These are phyloP conservation scores for Austroboletus festivus DNA, from an alignment of 768 basidiomycete species.

Conservation along the genomic window DNA sequence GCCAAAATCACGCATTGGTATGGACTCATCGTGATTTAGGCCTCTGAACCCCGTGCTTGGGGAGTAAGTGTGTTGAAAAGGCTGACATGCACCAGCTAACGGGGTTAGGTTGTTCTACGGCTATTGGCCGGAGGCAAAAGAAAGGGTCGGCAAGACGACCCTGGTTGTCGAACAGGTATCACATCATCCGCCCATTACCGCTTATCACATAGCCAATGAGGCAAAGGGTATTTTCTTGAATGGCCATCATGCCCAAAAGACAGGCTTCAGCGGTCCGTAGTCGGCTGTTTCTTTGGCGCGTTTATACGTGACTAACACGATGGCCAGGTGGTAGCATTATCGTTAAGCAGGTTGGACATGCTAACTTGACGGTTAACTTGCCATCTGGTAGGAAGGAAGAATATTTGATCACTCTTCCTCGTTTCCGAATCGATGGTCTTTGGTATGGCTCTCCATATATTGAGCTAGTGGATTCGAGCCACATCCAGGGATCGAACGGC, in stretches of 20 bases:
- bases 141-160: slow-evolving; percentile 73
- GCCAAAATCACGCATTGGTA: not conserved
- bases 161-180: slow-evolving; percentile 95
- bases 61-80: slow-evolving; percentile 55
- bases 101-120: slow-evolving; percentile 76
- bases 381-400: slow-evolving; percentile 57
- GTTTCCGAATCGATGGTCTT: slow-evolving; percentile 88
- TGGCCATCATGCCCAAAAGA: slow-evolving; percentile 95
- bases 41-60: slow-evolving; percentile 95
- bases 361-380: slow-evolving; percentile 67
- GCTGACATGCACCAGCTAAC: slow-evolving; percentile 1
- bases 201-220: slow-evolving; percentile 83
- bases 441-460: slow-evolving; percentile 92
- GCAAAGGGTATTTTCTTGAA: slow-evolving; percentile 70
- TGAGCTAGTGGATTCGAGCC: slow-evolving; percentile 79
- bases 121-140: slow-evolving; percentile 68
- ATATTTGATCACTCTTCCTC: slow-evolving; percentile 90
- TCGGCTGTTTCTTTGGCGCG: not conserved
- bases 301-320: slow-evolving; percentile 2
- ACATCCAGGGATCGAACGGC: slow-evolving; percentile 70
- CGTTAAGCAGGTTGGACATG: slow-evolving; percentile 96
- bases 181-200: slow-evolving; percentile 89
- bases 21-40: slow-evolving; percentile 38
- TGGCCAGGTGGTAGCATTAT: slow-evolving; percentile 61
- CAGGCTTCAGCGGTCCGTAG: slow-evolving; percentile 73